Evolutionary conservation across 805 yeast genomes (phyloP), one percentile per base, ranked within the genome.

Genomic region (Ogataea nakhonphanomensis): DNA sequence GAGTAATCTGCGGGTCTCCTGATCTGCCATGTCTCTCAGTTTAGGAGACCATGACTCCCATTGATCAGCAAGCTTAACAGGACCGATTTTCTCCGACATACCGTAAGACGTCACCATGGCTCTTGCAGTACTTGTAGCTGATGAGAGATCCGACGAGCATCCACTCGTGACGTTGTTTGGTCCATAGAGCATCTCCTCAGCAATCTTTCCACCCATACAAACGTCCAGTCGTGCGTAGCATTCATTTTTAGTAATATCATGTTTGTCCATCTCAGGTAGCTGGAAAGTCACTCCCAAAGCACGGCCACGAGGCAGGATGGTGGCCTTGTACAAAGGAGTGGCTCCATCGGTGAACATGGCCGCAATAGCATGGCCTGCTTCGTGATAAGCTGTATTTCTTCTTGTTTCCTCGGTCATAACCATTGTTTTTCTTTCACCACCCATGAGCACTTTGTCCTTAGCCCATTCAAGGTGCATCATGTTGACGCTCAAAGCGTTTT

Each of bases 321-420:
- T 93, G 4, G 98, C 98, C 66, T 93, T 93, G 69, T 93, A 93
- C 49, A 93, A 73, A 2, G 96, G 90, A 3, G 96, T 89, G 3
- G 99, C 97, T 13, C 95, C 96, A 11, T 82, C 81, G 5, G 96
- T 87, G 63, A 75, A 93, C 79, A 93, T 75, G 8, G 99, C 98
- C 85, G 91, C 89, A 43, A 93, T 87, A 4, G 99, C 99, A 67
- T 93, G 99, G 4, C 99, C 99, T 13, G 99, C 99, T 69, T 93
- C 99, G 66, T 93, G 99, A 64, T 81, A 93, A 1, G 99, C 99
- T 12, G 99, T 93, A 50, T 91, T 89, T 54, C 77, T 79, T 64
- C 97, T 78, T 0, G 95, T 78, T 46, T 91, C 96, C 62, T 93
- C 97, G 22, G 99, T 90, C 70, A 93, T 77, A 28, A 93, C 97